A percentile compares a stretch with the other conserved stretches of the same genome.
phyloP scores from a whole-genome alignment of 352 stramenopile genomes.

The Phytophthora rubi region DNA sequence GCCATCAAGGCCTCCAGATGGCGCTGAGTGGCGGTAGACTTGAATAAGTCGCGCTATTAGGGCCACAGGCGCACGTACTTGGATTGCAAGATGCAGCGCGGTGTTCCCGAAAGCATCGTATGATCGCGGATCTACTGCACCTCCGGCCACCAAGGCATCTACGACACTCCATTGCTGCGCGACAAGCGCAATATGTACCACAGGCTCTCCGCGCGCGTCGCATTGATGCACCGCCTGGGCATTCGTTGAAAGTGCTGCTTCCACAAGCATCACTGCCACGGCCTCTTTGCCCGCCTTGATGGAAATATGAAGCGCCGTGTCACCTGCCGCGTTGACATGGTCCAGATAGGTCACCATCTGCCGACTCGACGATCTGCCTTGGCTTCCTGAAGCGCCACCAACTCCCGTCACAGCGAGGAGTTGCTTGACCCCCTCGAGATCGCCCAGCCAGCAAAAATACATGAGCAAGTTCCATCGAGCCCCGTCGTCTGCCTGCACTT shows the following conservation, averaged over 20 bases:
- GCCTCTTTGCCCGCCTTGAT: conserved; percentile 54
- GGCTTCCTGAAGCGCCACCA: conserved; percentile 15
- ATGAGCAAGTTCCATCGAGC: conserved; percentile 71
- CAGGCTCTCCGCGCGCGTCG: conserved; percentile 55
- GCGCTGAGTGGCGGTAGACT: conserved; percentile 44
- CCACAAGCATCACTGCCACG: conserved; percentile 52
- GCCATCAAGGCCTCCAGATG: conserved; percentile 33
- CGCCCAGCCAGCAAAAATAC: conserved; percentile 61
- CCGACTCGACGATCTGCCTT: conserved; percentile 29
- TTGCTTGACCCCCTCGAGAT: conserved; percentile 49
- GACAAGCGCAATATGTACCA: conserved; percentile 68
- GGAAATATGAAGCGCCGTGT: conserved; percentile 74
- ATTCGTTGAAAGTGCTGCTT: conserved; percentile 41
- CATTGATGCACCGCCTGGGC: conserved; percentile 49
- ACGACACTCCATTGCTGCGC: conserved; percentile 71
- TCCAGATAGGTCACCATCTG: conserved; percentile 56
- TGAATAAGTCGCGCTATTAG: conserved; percentile 56
- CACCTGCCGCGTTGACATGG: conserved; percentile 64
- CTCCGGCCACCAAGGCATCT: conserved; percentile 49
- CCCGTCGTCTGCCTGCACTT: conserved; percentile 49
- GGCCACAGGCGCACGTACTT: conserved; percentile 53
- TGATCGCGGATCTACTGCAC: conserved; percentile 50
- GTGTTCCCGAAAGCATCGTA: conserved; percentile 60
- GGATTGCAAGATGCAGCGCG: conserved; percentile 69
- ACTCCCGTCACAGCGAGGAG: conserved; percentile 35